Evolutionary conservation across 192 early-diverging fungal species (phyloP).

Genomic region (Coemansia sp.): DNA sequence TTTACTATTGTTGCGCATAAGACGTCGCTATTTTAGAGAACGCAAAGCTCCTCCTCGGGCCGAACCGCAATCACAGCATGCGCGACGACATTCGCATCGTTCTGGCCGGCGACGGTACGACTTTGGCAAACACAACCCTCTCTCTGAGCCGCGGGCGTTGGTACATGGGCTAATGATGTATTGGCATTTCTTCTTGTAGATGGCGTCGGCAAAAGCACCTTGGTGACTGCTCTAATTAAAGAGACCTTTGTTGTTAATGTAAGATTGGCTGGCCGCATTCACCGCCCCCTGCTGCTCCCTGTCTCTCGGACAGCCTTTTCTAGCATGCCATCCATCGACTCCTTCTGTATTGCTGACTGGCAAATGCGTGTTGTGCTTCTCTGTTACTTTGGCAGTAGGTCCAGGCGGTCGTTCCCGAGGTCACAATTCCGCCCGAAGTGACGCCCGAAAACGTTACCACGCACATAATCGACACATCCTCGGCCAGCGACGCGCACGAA

Average conservation of each 20-base stretch:
- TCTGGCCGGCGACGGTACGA: constrained; percentile 85
- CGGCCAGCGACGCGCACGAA: constrained; percentile 80
- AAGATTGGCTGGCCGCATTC: constrained; percentile 30
- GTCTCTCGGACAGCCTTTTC: too few relatives aligned
- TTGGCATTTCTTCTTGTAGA: constrained; percentile 44
- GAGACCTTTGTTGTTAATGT: constrained; percentile 94
- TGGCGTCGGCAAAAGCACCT: constrained; percentile 93
- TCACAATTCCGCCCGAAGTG: constrained; percentile 99
- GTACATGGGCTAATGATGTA: too few relatives aligned
- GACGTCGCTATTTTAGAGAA: too few relatives aligned
- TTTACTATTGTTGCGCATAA: too few relatives aligned
- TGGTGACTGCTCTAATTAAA: constrained; percentile 96
- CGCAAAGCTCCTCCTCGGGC: not conserved
- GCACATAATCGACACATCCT: constrained; percentile 95
- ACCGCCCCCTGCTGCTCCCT: too few relatives aligned
- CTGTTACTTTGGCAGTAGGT: constrained; percentile 14
- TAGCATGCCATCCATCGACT: too few relatives aligned
- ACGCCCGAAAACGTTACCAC: constrained; percentile 96
- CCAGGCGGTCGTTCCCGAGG: constrained; percentile 98
- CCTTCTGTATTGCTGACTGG: not conserved
- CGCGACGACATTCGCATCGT: constrained; percentile 89
- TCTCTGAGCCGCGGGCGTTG: too few relatives aligned
- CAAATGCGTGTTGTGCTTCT: not conserved
- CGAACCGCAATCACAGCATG: constrained; percentile 45
- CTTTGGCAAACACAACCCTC: not conserved